These are phyloP conservation scores for Cryptococcus sp. DNA, from an alignment of 1,284 basidiomycete species.

Conservation along the genomic window DNA sequence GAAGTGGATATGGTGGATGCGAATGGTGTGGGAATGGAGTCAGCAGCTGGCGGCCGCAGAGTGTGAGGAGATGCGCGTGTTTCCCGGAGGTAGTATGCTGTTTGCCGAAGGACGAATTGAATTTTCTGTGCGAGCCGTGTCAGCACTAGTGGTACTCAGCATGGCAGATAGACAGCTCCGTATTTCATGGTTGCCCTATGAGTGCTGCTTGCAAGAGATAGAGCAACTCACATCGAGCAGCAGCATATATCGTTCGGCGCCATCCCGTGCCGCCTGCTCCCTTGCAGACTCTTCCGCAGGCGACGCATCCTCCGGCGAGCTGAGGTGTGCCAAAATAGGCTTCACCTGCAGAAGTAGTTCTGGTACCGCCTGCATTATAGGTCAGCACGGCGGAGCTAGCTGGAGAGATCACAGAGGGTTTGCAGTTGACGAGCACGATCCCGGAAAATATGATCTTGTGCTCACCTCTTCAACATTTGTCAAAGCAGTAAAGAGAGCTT, in stretches of 20 bases:
- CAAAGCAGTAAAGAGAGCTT: conserved; percentile 37
- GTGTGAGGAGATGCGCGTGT: conserved; percentile 32
- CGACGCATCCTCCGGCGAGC: conserved; percentile 5
- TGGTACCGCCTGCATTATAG: conserved; percentile 33
- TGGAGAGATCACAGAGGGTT: not conserved
- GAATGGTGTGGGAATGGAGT: conserved; percentile 39
- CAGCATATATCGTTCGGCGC: conserved; percentile 38
- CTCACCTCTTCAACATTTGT: conserved; percentile 39
- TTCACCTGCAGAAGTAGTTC: conserved; percentile 37
- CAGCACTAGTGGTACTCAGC: not conserved
- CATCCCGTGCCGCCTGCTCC: conserved; percentile 24
- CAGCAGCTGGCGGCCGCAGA: conserved; percentile 27
- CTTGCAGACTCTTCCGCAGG: conserved; percentile 8
- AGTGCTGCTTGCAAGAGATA: not conserved
- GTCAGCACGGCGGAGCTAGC: not conserved
- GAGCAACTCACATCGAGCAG: conserved; percentile 38
- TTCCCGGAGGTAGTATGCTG: conserved; percentile 42
- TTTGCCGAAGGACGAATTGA: conserved; percentile 46
- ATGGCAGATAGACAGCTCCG: not conserved
- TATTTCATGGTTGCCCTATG: not conserved
- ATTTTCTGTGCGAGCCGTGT: conserved; percentile 35
- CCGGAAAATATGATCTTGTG: not conserved
- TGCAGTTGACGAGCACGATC: too few relatives aligned
- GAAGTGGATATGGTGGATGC: conserved; percentile 23
- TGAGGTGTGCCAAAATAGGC: conserved; percentile 39